phyloP scores from a whole-genome alignment of 2,329 filamentous ascomycete species.

The Microascus cirrosus region DNA sequence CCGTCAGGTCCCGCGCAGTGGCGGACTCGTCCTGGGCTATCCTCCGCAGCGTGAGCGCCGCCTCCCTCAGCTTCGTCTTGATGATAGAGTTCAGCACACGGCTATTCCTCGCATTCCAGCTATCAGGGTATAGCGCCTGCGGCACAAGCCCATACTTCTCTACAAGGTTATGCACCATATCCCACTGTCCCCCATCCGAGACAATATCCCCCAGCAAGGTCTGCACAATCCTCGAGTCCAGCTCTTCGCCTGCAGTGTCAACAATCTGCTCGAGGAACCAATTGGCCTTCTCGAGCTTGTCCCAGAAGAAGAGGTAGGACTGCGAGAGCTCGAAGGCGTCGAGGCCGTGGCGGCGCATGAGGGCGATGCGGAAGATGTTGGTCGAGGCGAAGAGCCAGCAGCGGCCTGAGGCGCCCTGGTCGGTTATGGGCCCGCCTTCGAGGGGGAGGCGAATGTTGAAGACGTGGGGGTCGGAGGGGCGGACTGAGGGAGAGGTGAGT shows the following conservation, averaged over 20 bases:
- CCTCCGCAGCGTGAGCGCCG: conserved; percentile 60
- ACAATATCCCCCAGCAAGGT: conserved; percentile 57
- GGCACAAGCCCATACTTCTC: conserved; percentile 83
- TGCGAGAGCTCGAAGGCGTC: conserved; percentile 78
- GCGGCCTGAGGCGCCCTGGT: conserved; percentile 69
- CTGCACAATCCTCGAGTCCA: conserved; percentile 65
- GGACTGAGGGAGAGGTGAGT: conserved; percentile 50
- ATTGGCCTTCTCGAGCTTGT: conserved; percentile 86
- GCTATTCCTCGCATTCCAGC: conserved; percentile 65
- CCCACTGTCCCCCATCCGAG: conserved; percentile 79
- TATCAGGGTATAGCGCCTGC: conserved; percentile 70
- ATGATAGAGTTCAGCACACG: conserved; percentile 60
- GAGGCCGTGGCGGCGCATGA: conserved; percentile 75
- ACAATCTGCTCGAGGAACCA: conserved; percentile 81
- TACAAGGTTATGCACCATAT: conserved; percentile 82
- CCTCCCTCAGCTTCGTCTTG: conserved; percentile 79
- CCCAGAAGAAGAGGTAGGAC: conserved; percentile 83
- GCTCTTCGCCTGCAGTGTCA: conserved; percentile 57
- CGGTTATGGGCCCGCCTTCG: conserved; percentile 74
- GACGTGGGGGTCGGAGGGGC: conserved; percentile 61
- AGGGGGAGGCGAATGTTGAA: conserved; percentile 77
- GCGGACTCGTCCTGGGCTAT: conserved; percentile 24
- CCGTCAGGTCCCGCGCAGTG: conserved; percentile 27
- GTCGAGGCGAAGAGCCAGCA: conserved; percentile 90
- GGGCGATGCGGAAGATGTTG: conserved; percentile 82